Percentiles rank a stretch among this genome's conserved stretches.
phyloP scores from a whole-genome alignment of 2,329 filamentous ascomycete species.

The Talaromyces sp. region DNA sequence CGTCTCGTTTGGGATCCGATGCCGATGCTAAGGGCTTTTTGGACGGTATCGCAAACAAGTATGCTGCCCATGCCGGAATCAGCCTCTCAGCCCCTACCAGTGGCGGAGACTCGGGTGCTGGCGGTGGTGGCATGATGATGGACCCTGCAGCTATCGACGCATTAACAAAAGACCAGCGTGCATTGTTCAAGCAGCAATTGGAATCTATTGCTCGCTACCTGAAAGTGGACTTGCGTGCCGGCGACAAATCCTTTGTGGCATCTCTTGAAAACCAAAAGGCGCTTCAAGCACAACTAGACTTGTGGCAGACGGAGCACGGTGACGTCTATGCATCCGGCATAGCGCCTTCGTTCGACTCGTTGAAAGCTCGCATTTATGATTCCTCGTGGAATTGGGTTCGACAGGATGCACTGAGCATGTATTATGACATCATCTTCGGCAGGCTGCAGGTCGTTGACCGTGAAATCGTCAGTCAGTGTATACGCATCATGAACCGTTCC shows the following conservation, averaged over 20 bases:
- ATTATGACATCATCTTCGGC: constrained; percentile 98
- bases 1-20: constrained; percentile 82
- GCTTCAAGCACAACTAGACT: constrained; percentile 85
- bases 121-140: constrained; percentile 93
- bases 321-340: constrained; percentile 95
- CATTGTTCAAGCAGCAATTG: constrained; percentile 96
- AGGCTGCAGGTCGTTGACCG: constrained; percentile 88
- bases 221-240: constrained; percentile 94
- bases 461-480: constrained; percentile 97
- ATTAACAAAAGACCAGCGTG: constrained; percentile 91
- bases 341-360: constrained; percentile 83
- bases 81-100: constrained; percentile 69
- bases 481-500: constrained; percentile 98
- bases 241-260: constrained; percentile 85
- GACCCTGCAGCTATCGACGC: constrained; percentile 95
- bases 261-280: constrained; percentile 81
- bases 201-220: constrained; percentile 93
- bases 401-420: constrained; percentile 96
- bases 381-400: constrained; percentile 99
- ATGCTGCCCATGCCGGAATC: constrained; percentile 77
- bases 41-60: constrained; percentile 83
- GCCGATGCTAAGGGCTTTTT: constrained; percentile 88
- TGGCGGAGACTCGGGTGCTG: constrained; percentile 64
- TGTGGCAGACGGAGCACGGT: constrained; percentile 93
- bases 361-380: constrained; percentile 95